Evolutionary conservation across 2,329 filamentous ascomycete genomes (phyloP).

Genomic region (Aschersonia sp.): DNA sequence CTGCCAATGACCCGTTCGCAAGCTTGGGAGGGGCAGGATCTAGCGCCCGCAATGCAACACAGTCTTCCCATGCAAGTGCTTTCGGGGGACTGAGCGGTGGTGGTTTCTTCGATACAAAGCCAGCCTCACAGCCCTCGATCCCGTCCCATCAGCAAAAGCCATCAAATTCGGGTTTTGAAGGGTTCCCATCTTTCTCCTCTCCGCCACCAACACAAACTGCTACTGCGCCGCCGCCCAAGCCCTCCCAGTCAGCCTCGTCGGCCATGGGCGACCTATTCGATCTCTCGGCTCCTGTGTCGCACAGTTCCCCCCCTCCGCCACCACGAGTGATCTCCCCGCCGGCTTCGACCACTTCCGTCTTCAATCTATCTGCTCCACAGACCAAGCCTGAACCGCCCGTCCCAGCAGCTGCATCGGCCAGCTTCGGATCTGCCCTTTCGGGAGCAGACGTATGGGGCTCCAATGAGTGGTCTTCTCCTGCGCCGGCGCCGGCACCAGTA

Average conservation of each 20-base stretch:
- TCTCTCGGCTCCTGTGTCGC: constrained; percentile 40
- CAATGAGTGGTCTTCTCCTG: constrained; percentile 59
- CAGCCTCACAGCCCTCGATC: constrained; percentile 37
- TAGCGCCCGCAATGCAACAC: constrained; percentile 17
- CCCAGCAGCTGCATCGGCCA: constrained; percentile 20
- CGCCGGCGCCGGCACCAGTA: constrained; percentile 13
- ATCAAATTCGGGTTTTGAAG: constrained; percentile 48
- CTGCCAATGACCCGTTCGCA: constrained; percentile 41
- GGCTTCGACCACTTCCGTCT: constrained; percentile 46
- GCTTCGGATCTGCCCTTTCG: constrained; percentile 25
- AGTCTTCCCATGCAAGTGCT: constrained; percentile 21
- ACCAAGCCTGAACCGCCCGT: constrained; percentile 31
- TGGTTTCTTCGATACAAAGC: constrained; percentile 67
- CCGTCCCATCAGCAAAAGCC: constrained; percentile 34
- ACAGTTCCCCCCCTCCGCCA: constrained; percentile 26
- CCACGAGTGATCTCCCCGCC: constrained; percentile 24
- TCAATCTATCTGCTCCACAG: constrained; percentile 57
- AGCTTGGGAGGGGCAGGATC: constrained; percentile 30
- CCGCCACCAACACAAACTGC: constrained; percentile 17
- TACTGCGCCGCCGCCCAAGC: constrained; percentile 22
- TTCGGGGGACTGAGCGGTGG: constrained; percentile 52
- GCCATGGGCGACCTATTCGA: constrained; percentile 73
- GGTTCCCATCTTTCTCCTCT: constrained; percentile 46
- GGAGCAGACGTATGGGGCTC: constrained; percentile 69
- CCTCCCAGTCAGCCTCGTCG: constrained; percentile 31